A percentile compares a stretch with the other conserved stretches of the same genome.
Conservation (phyloP, 768 basidiomycete genomes). For the Gymnopilus dilepis region DNA sequence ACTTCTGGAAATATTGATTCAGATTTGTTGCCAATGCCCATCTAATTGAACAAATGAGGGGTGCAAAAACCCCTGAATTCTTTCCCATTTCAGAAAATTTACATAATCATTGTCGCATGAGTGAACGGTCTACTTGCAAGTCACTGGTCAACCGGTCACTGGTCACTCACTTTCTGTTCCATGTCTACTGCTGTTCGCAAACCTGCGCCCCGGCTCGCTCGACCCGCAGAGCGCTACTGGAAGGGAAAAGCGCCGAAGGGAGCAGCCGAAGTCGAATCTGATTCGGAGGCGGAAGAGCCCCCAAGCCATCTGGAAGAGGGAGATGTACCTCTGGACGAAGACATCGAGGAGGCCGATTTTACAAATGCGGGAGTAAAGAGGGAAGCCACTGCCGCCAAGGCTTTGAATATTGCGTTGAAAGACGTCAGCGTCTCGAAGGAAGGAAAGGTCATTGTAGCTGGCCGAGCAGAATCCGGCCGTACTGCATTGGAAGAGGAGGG, state of each 20-base stretch:
- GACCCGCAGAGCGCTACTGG: slow-evolving; percentile 87
- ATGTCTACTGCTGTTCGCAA: slow-evolving; percentile 50
- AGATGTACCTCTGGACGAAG: slow-evolving; percentile 64
- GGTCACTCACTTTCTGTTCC: neutral
- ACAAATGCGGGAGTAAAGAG: slow-evolving; percentile 50
- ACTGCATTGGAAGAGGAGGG: slow-evolving; percentile 62
- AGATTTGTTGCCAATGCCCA: too few species aligned
- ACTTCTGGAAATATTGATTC: too few species aligned
- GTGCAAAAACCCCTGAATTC: neutral
- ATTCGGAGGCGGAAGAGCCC: slow-evolving; percentile 67
- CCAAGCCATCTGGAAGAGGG: slow-evolving; percentile 46
- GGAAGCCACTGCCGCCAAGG: slow-evolving; percentile 44
- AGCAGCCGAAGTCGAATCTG: slow-evolving; percentile 58
- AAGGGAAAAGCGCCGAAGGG: slow-evolving; percentile 90
- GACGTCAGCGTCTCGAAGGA: slow-evolving; percentile 83
- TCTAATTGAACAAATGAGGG: too few species aligned
- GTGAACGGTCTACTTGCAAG: neutral
- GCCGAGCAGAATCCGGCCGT: slow-evolving; percentile 77
- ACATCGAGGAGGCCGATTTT: slow-evolving; percentile 51
- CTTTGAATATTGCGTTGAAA: slow-evolving; percentile 76
- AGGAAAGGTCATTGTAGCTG: slow-evolving; percentile 81
- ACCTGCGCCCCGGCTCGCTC: slow-evolving; percentile 76
- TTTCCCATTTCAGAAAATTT: too few species aligned
- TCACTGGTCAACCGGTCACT: too few species aligned
- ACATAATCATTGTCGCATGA: too few species aligned